These are phyloP conservation scores for Geranium incanum DNA, from an alignment of 441 rosid genomes.

Conservation along the genomic window DNA sequence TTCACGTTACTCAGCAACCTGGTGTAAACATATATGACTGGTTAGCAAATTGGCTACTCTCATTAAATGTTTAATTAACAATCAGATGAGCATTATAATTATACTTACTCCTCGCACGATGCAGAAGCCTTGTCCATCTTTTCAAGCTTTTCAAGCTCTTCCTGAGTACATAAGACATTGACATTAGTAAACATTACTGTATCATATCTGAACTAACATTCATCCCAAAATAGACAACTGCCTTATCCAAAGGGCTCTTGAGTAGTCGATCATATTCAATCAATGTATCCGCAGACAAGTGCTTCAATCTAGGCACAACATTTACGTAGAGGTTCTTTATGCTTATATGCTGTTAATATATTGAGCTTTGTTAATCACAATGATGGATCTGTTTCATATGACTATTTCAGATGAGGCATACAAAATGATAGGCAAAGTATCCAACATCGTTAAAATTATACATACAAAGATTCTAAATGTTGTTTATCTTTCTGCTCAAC, in stretches of 20 bases:
- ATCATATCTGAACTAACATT: too few species aligned
- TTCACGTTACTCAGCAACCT: constrained; percentile 60
- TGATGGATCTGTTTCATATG: neutral
- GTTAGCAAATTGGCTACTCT: constrained; percentile 16
- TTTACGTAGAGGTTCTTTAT: neutral
- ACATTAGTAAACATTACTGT: too few species aligned
- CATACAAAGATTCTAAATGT: neutral
- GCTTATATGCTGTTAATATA: neutral
- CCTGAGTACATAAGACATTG: constrained; percentile 32
- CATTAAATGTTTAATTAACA: neutral
- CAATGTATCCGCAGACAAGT: neutral
- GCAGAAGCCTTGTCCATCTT: constrained; percentile 62
- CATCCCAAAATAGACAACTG: neutral
- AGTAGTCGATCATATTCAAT: neutral
- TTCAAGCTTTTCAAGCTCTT: constrained; percentile 70
- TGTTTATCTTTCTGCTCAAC: neutral
- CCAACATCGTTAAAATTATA: neutral
- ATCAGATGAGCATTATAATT: neutral
- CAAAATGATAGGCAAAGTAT: neutral
- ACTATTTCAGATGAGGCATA: neutral
- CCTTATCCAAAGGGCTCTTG: neutral
- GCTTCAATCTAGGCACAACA: neutral
- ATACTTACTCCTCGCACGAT: constrained; percentile 62
- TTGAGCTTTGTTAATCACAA: neutral
- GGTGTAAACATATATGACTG: constrained; percentile 21